Evolutionary conservation across 139 green algal genomes (phyloP), one percentile per base, ranked within the genome.

Genomic region (Ettlia oleoabundans): DNA sequence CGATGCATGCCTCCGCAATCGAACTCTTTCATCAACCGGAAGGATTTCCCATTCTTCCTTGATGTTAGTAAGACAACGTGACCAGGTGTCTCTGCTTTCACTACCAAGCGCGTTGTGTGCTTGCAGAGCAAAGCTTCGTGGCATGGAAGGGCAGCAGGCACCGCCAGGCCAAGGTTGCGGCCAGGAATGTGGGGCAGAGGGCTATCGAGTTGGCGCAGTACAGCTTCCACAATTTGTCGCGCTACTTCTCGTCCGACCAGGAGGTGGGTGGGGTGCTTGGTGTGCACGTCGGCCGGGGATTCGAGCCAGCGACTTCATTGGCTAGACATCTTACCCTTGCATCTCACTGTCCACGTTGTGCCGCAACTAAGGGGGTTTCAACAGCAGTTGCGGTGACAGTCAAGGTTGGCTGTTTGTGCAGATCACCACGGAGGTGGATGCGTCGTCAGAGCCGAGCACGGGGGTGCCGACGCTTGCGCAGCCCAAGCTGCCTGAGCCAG

Each of bases 61-160:
- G n/a, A n/a, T n/a, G n/a, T n/a, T n/a, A n/a, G n/a, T n/a, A n/a
- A n/a, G n/a, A n/a, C n/a, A n/a, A n/a, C n/a, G n/a, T n/a, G n/a
- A n/a, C n/a, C n/a, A n/a, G n/a, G n/a, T n/a, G n/a, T n/a, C n/a
- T n/a, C n/a, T n/a, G n/a, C n/a, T n/a, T n/a, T n/a, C n/a, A n/a
- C n/a, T n/a, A n/a, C n/a, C n/a, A n/a, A n/a, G n/a, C n/a, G n/a
- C n/a, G n/a, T n/a, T n/a, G 13, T 58, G 47, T 58, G 47, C 47
- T 58, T 58, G 47, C 63, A 41, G 63, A 69, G 63, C 5, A 8
- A 19, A 55, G 67, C 21, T 75, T 47, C 67, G 4, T 33, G 10
- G 38, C 55, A 4, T 82, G 76, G 76, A n/a, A 47, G n/a, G 62
- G 43, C 18, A 47, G 61, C 40, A 15, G 64, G 76, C 62, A 4